A percentile compares a stretch with the other conserved stretches of the same genome.
Conservation (phyloP, 306 rosid species). For the Quercus ilex region DNA sequence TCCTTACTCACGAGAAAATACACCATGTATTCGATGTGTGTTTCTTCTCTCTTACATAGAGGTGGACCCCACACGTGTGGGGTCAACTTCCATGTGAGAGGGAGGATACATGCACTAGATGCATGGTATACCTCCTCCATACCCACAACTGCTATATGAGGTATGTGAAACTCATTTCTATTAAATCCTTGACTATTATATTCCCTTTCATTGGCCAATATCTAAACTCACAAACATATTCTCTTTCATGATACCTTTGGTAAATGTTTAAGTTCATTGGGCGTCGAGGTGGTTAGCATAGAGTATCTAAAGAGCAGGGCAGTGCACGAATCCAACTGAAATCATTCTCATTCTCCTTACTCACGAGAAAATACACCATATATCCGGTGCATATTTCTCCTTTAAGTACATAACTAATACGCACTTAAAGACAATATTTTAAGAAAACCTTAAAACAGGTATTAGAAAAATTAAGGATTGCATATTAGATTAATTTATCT, state of each 20-base stretch:
- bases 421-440: neutral
- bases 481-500: neutral
- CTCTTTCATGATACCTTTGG: neutral
- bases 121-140: too few relatives aligned
- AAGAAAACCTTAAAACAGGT: neutral
- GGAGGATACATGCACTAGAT: neutral
- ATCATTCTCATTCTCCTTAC: constrained; percentile 71
- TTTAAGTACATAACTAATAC: neutral
- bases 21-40: too few relatives aligned
- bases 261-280: neutral
- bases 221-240: neutral
- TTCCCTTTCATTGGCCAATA: neutral
- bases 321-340: constrained; percentile 80
- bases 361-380: too few relatives aligned
- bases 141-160: too few relatives aligned
- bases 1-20: constrained; percentile 24
- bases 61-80: too few relatives aligned
- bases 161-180: neutral
- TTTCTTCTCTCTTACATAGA: too few relatives aligned
- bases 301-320: constrained; percentile 86
- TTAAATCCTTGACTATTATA: neutral
- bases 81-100: too few relatives aligned
- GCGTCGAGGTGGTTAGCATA: constrained; percentile 62
- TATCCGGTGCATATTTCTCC: too few relatives aligned
- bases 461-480: neutral